Evolutionary conservation across 2,329 filamentous ascomycete species (phyloP), one percentile per base, ranked within the genome.

Genomic region (Ambrosiella beaveri): DNA sequence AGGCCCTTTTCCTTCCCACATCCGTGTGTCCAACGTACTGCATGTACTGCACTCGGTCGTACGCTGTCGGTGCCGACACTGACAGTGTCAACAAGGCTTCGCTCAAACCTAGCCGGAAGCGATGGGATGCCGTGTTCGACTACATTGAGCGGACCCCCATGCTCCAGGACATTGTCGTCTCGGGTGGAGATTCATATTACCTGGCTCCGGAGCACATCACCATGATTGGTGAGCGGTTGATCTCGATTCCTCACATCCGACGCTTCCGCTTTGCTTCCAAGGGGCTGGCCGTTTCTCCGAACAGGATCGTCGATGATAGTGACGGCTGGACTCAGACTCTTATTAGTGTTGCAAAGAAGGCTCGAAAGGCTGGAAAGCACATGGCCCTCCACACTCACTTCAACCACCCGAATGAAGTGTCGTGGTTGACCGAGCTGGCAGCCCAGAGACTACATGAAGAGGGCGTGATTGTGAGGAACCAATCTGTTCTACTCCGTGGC

Each of bases 351-450:
- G 73, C 74, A 0, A 71, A 75, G 53, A 68, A 70, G 59, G 80
- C 77, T 2, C 73, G 73, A 58, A 64, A 67, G 54, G 70, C 74
- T 27, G 79, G 79, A 4, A 84, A 84, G 65, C 72, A 77, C 55
- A 73, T 83, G 62, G 80, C 79, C 3, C 68, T 82, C 57, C 81
- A 84, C 64, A 84, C 81, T 0, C 81, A 84, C 63, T 81, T 84
- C 67, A 83, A 84, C 63, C 78, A 82, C 62, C 75, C 79, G 0
- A 73, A 73, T 41, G 80, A 84, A 65, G 75, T 83, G 58, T 79
- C 78, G 3, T 84, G 80, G 79, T 69, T 81, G 35, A 79, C 76
- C 0, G 67, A 71, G 62, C 65, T 68, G 52, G 80, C 80, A 1
- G 72, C 75, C 36, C 73, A 73, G 58, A 71, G 69, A 62, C 67